A percentile compares a stretch with the other conserved stretches of the same genome.
These are phyloP conservation scores for Reticulascus tulasneorum DNA, from an alignment of 2,329 filamentous ascomycete genomes.

Conservation along the genomic window DNA sequence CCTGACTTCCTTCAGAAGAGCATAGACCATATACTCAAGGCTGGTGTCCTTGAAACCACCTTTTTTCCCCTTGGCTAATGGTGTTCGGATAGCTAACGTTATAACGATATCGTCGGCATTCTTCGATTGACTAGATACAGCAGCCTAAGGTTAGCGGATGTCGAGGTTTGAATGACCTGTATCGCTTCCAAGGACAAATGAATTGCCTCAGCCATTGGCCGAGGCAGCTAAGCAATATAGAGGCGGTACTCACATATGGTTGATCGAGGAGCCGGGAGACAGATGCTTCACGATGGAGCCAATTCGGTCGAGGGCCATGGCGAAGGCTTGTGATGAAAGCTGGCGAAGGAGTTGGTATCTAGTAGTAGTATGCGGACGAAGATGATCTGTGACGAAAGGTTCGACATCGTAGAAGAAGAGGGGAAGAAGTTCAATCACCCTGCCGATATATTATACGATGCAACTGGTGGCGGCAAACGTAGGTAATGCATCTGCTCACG, in stretches of 20 bases:
- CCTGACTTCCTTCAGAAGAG: slow-evolving; percentile 72
- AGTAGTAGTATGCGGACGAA: not conserved
- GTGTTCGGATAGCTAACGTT: slow-evolving; percentile 85
- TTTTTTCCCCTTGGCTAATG: slow-evolving; percentile 83
- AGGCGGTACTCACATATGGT: slow-evolving; percentile 63
- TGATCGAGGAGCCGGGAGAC: slow-evolving; percentile 66
- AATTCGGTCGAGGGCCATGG: slow-evolving; percentile 81
- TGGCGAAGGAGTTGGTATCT: not conserved
- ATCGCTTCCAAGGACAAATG: too few relatives aligned
- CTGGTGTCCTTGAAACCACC: slow-evolving; percentile 93
- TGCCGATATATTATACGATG: not conserved
- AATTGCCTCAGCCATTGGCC: too few relatives aligned
- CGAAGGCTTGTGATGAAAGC: slow-evolving; percentile 18
- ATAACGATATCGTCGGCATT: slow-evolving; percentile 97
- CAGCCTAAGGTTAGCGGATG: slow-evolving; percentile 14
- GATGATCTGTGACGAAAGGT: not conserved
- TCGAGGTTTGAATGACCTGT: too few relatives aligned
- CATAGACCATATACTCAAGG: slow-evolving; percentile 81
- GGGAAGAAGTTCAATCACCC: not conserved
- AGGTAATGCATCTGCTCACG: too few relatives aligned
- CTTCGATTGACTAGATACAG: slow-evolving; percentile 67
- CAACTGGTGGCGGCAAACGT: slow-evolving; percentile 7
- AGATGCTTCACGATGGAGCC: slow-evolving; percentile 85
- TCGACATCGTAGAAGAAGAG: not conserved
- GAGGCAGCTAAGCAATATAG: too few relatives aligned